phyloP scores from a whole-genome alignment of 176 grass and related monocot species.

The Bromus sterilis region DNA sequence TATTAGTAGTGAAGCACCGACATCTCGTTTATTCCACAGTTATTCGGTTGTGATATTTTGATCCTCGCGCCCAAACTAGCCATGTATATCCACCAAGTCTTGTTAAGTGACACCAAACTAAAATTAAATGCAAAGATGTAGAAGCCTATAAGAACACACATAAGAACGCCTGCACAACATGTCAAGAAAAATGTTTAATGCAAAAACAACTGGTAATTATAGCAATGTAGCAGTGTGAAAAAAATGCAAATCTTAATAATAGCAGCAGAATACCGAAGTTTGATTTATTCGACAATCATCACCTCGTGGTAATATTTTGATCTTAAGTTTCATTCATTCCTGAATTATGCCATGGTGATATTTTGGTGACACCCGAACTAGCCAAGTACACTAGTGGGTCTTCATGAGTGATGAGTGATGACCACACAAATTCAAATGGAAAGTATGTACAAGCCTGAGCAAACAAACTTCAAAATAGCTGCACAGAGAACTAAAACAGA shows the following conservation, averaged over 20 bases:
- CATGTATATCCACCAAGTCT: not conserved
- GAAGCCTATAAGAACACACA: not conserved
- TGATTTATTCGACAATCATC: not conserved
- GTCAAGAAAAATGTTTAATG: no score
- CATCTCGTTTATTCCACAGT: not conserved
- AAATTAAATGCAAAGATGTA: not conserved
- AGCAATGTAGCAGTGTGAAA: no score
- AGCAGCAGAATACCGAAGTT: not conserved
- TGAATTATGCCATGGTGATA: no score
- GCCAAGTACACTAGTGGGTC: not conserved
- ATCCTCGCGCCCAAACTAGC: not conserved
- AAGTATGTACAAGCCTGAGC: no score
- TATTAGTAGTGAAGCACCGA: not conserved
- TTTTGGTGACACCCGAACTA: not conserved
- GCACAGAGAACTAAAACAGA: no score
- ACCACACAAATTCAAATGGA: no score
- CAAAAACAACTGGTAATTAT: no score
- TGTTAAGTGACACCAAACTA: rapidly evolving
- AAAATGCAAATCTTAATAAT: no score
- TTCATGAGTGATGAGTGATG: no score
- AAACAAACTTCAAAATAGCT: no score
- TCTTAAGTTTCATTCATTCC: no score
- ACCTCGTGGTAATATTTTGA: not conserved
- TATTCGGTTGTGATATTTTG: not conserved
- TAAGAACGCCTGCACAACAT: not conserved